A percentile compares a stretch with the other conserved stretches of the same genome.
These are phyloP conservation scores for Elaeis guineensis DNA, from an alignment of 176 grass and related monocot species.

Conservation along the genomic window DNA sequence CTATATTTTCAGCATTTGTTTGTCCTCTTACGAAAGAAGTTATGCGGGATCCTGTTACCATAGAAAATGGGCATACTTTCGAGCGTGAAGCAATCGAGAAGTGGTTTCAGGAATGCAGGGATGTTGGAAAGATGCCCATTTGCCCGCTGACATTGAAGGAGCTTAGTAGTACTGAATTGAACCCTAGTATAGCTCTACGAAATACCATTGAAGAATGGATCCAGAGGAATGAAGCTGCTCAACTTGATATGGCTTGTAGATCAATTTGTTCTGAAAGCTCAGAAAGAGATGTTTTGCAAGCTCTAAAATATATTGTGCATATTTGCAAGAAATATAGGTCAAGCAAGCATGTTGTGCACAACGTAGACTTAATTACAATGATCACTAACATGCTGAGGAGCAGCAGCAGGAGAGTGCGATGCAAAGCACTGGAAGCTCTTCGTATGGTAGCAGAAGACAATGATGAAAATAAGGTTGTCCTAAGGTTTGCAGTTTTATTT, in stretches of 20 bases:
- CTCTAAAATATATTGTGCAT: slow-evolving; percentile 28
- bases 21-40: slow-evolving; percentile 75
- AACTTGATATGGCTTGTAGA: slow-evolving; percentile 43
- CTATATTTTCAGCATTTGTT: slow-evolving; percentile 69
- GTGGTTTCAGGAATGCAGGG: slow-evolving; percentile 79
- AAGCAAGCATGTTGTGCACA: slow-evolving; percentile 24
- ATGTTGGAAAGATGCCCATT: slow-evolving; percentile 46
- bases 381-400: slow-evolving; percentile 37
- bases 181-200: slow-evolving; percentile 54
- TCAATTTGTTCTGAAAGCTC: slow-evolving; percentile 12
- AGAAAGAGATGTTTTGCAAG: slow-evolving; percentile 29
- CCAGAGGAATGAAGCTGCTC: slow-evolving; percentile 51
- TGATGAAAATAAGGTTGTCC: slow-evolving; percentile 40
- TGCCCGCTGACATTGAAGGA: slow-evolving; percentile 65
- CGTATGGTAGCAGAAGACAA: slow-evolving; percentile 27
- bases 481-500: no score
- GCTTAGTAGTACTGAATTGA: slow-evolving; percentile 45
- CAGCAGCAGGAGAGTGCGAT: slow-evolving; percentile 26
- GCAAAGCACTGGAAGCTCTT: slow-evolving; percentile 35
- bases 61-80: slow-evolving; percentile 84
- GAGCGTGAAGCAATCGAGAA: slow-evolving; percentile 81
- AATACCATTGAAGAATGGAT: slow-evolving; percentile 84
- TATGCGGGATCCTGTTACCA: slow-evolving; percentile 63
- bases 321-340: slow-evolving; percentile 29
- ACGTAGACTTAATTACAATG: slow-evolving; percentile 28